These are phyloP conservation scores for Xerocomellus amylosporus DNA, from an alignment of 768 basidiomycete genomes.

Conservation along the genomic window DNA sequence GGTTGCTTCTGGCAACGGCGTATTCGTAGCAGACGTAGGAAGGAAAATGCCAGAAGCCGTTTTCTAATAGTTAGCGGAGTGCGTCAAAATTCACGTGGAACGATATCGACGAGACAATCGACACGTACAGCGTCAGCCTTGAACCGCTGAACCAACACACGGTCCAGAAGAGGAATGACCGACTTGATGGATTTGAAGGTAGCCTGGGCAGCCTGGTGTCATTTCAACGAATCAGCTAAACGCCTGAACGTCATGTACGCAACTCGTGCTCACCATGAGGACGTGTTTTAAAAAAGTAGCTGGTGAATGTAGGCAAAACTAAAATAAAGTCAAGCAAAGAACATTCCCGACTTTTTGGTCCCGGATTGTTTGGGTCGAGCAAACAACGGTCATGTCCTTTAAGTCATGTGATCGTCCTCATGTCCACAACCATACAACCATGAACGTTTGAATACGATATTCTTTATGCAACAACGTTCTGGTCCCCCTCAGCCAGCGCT, in stretches of 20 bases:
- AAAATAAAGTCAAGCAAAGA: conserved; percentile 13
- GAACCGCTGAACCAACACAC: conserved; percentile 95
- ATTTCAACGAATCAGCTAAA: neutral
- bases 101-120: neutral
- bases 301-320: conserved; percentile 21
- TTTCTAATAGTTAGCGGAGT: conserved; percentile 57
- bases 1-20: conserved; percentile 93
- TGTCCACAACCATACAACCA: neutral
- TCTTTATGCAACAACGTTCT: no score
- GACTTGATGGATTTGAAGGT: conserved; percentile 96
- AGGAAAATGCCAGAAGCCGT: conserved; percentile 96
- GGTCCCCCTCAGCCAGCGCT: neutral
- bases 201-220: conserved; percentile 71
- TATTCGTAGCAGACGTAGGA: conserved; percentile 81
- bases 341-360: conserved; percentile 15
- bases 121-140: conserved; percentile 89
- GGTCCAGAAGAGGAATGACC: conserved; percentile 88
- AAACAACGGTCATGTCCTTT: conserved; percentile 18
- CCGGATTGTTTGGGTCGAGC: conserved; percentile 24
- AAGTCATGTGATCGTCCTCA: conserved; percentile 11
- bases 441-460: conserved; percentile 7
- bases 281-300: conserved; percentile 7
- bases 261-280: conserved; percentile 28
- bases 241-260: neutral
- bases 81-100: neutral